Conservation (phyloP, 257 asterid genomes). For the Coffea eugenioides region DNA sequence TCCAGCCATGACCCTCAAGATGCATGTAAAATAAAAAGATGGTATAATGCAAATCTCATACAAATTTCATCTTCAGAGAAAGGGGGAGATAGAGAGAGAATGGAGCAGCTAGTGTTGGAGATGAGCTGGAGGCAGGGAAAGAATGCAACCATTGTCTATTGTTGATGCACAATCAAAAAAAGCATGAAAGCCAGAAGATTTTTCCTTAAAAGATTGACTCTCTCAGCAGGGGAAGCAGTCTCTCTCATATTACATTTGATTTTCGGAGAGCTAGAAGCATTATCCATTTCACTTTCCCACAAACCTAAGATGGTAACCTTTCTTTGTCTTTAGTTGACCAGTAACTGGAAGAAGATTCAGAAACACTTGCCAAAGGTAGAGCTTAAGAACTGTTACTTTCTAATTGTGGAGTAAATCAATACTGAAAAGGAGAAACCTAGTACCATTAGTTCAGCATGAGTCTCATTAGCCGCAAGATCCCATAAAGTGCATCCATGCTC, state of each 20-base stretch:
- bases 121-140: not conserved
- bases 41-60: not conserved
- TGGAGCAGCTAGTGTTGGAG: not conserved
- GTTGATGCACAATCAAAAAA: not conserved
- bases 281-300: not conserved
- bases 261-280: not conserved
- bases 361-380: not conserved
- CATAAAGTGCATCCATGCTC: slow-evolving; percentile 90
- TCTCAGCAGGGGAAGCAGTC: too few relatives aligned
- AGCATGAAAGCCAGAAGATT: not conserved
- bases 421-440: not conserved
- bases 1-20: not conserved
- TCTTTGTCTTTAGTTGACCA: not conserved
- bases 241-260: too few relatives aligned
- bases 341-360: not conserved
- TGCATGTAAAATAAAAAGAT: not conserved
- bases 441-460: slow-evolving; percentile 90
- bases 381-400: not conserved
- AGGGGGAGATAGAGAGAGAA: not conserved
- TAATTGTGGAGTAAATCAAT: not conserved
- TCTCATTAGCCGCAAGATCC: slow-evolving; percentile 94
- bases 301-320: not conserved
- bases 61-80: not conserved
- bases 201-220: not conserved
- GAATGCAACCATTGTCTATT: not conserved